These are phyloP conservation scores for Dictyostelium discoideum DNA, from an alignment of 78 protist species.

Conservation along the genomic window DNA sequence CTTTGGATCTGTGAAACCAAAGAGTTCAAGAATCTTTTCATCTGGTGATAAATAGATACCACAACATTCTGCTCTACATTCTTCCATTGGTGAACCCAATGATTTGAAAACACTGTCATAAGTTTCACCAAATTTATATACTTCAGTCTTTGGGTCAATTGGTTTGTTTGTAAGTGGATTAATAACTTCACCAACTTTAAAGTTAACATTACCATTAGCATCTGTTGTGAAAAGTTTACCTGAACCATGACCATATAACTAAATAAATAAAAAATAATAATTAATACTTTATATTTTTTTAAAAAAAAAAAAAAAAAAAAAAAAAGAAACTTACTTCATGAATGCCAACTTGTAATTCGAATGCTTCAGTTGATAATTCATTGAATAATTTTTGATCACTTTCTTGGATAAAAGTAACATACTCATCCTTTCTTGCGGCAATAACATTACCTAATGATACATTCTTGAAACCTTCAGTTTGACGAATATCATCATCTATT, in stretches of 20 bases:
- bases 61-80: constrained; percentile 90
- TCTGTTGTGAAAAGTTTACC: constrained; percentile 78
- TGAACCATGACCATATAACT: constrained; percentile 87
- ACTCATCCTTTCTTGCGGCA: constrained; percentile 31
- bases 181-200: constrained; percentile 30
- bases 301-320: too few species aligned
- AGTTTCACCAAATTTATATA: constrained; percentile 84
- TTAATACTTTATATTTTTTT: too few species aligned
- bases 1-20: constrained; percentile 59
- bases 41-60: constrained; percentile 74
- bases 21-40: constrained; percentile 61
- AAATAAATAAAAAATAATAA: not conserved
- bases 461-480: constrained; percentile 90
- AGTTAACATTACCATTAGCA: constrained; percentile 45
- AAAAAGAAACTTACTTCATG: constrained; percentile 70
- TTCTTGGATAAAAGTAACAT: constrained; percentile 58
- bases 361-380: constrained; percentile 21
- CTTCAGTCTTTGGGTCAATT: constrained; percentile 41
- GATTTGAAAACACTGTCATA: constrained; percentile 76
- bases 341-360: constrained; percentile 90
- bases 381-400: constrained; percentile 73
- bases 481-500: constrained; percentile 88
- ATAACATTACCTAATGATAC: constrained; percentile 88
- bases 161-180: constrained; percentile 72
- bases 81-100: constrained; percentile 77